phyloP scores from a whole-genome alignment of 768 basidiomycete species.

The Mycena olivaceomarginata region DNA sequence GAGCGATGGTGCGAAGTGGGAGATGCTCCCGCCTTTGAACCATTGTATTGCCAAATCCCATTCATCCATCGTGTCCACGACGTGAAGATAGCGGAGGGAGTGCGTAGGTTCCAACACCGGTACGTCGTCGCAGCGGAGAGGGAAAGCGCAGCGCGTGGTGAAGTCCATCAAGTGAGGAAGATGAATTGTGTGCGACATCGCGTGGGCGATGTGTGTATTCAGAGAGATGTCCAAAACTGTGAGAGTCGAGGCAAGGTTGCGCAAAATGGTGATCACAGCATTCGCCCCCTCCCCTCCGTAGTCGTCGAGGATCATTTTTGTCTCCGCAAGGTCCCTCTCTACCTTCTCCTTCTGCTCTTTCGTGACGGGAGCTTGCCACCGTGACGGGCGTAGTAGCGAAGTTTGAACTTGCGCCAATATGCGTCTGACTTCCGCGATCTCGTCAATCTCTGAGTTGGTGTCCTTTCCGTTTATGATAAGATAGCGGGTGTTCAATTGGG shows the following conservation, averaged over 20 bases:
- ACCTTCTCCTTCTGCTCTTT: not conserved
- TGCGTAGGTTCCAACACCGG: conserved; percentile 42
- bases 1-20: conserved; percentile 47
- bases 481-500: conserved; percentile 46
- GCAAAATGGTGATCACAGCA: conserved; percentile 42
- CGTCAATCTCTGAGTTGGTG: conserved; percentile 23
- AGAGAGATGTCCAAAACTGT: conserved; percentile 50
- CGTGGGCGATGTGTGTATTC: conserved; percentile 42
- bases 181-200: conserved; percentile 44
- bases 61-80: conserved; percentile 33
- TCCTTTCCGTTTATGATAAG: conserved; percentile 51
- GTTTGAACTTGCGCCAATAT: too few relatives aligned
- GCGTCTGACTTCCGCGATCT: not conserved
- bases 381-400: too few relatives aligned
- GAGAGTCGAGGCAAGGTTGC: conserved; percentile 47
- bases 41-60: conserved; percentile 5
- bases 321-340: not conserved
- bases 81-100: conserved; percentile 46
- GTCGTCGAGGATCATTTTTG: not conserved
- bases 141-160: conserved; percentile 54
- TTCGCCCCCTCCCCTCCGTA: conserved; percentile 10
- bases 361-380: too few relatives aligned
- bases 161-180: conserved; percentile 52
- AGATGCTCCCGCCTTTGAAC: conserved; percentile 48
- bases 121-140: conserved; percentile 26